These are phyloP conservation scores for Filosporella fistucella DNA, from an alignment of 495 filamentous ascomycete genomes.

Conservation along the genomic window DNA sequence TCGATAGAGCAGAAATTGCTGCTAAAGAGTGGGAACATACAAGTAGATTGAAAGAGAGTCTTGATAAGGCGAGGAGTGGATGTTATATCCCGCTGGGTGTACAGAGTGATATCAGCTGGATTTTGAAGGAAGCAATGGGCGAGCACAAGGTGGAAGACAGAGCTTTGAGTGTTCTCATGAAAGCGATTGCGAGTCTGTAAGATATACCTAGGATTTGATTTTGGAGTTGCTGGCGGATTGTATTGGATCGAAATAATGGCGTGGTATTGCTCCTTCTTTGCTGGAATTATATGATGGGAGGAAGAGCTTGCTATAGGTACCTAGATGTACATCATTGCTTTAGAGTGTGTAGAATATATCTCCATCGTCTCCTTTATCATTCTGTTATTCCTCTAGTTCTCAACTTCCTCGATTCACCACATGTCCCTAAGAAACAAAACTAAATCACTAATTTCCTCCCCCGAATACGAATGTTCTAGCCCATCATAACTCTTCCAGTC, in stretches of 20 bases:
- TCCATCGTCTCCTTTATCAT: too few species aligned
- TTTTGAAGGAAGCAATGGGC: slow-evolving; percentile 53
- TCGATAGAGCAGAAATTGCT: slow-evolving; percentile 84
- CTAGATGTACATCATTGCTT: too few species aligned
- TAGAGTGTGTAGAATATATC: too few species aligned
- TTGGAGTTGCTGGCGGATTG: background rate
- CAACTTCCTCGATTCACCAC: background rate
- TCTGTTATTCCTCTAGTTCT: background rate
- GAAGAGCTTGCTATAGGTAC: too few species aligned
- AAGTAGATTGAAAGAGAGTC: slow-evolving; percentile 76
- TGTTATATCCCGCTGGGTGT: slow-evolving; percentile 81
- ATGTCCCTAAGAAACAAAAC: slow-evolving; percentile 1
- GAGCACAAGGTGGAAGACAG: slow-evolving; percentile 38
- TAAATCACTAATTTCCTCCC: slow-evolving; percentile 9
- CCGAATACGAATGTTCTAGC: slow-evolving; percentile 11
- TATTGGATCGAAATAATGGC: too few species aligned
- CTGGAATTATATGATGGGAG: too few species aligned
- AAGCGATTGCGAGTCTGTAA: slow-evolving; percentile 68
- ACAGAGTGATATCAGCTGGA: slow-evolving; percentile 86
- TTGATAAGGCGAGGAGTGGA: slow-evolving; percentile 72
- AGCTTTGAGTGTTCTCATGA: slow-evolving; percentile 64
- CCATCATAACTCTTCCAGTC: background rate
- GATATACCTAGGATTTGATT: background rate
- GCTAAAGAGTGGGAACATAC: slow-evolving; percentile 96
- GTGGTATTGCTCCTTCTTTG: too few species aligned